These are phyloP conservation scores for Chloris gayana DNA, from an alignment of 176 grass and related monocot species.

Conservation along the genomic window DNA sequence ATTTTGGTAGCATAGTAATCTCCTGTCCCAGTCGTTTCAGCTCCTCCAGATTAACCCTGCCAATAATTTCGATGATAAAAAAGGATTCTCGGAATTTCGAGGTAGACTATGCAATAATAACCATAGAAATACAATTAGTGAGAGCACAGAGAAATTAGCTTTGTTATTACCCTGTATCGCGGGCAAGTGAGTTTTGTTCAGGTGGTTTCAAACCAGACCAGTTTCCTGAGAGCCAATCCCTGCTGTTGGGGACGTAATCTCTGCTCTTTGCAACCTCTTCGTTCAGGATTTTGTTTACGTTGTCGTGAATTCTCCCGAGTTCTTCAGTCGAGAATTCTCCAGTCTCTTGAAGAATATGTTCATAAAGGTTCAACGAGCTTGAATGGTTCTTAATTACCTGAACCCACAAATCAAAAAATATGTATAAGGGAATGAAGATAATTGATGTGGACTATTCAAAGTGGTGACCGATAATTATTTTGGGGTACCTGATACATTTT, in stretches of 20 bases:
- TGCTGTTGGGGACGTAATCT: conserved; percentile 78
- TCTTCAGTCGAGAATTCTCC: conserved; percentile 67
- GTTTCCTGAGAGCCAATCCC: conserved; percentile 96
- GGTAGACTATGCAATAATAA: too few species aligned
- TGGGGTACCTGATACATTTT: conserved; percentile 87
- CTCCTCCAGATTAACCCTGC: conserved; percentile 85
- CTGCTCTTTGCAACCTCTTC: conserved; percentile 86
- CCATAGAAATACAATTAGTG: too few species aligned
- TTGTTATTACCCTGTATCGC: conserved; percentile 76
- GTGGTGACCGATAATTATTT: too few species aligned
- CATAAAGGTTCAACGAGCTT: conserved; percentile 78
- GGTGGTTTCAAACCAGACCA: conserved; percentile 93
- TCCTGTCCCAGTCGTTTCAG: conserved; percentile 87
- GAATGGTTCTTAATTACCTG: conserved; percentile 93
- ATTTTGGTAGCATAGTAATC: conserved; percentile 79
- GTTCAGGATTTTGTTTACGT: conserved; percentile 77
- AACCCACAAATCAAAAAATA: conserved; percentile 22
- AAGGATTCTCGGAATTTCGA: too few species aligned
- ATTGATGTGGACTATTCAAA: too few species aligned
- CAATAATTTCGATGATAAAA: not conserved
- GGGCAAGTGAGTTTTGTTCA: conserved; percentile 86
- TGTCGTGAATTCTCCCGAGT: conserved; percentile 74
- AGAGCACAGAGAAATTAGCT: conserved; percentile 6
- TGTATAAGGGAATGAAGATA: not conserved
- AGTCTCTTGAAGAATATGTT: conserved; percentile 70